Evolutionary conservation across 805 yeast species (phyloP).

Genomic region (Sungouiozyma ichnusensis): DNA sequence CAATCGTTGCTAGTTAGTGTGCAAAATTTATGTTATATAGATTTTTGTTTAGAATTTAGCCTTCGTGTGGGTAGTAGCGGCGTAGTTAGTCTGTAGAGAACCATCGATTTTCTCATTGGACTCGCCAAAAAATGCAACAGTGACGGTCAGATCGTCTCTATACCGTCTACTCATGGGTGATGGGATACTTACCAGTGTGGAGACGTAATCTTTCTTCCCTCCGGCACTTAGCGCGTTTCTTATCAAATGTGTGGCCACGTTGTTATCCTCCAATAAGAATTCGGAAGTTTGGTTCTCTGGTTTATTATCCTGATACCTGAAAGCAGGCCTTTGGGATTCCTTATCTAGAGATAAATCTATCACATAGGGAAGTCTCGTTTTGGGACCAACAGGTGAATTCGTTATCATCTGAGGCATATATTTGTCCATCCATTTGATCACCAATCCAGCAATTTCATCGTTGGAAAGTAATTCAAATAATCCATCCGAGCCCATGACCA

Average conservation of each 20-base stretch:
- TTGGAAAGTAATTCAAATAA: slow-evolving; percentile 83
- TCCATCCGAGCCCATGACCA: slow-evolving; percentile 92
- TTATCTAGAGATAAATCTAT: slow-evolving; percentile 49
- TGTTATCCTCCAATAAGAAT: slow-evolving; percentile 66
- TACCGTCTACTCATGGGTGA: slow-evolving; percentile 83
- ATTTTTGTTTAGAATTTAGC: slow-evolving; percentile 14
- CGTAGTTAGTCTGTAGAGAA: slow-evolving; percentile 13
- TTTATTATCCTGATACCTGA: slow-evolving; percentile 39
- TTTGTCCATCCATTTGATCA: slow-evolving; percentile 80
- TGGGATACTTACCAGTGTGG: slow-evolving; percentile 83
- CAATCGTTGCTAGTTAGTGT: too few species aligned
- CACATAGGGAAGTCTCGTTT: slow-evolving; percentile 48
- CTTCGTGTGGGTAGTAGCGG: slow-evolving; percentile 20
- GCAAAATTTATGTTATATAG: too few species aligned
- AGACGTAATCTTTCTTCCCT: slow-evolving; percentile 78
- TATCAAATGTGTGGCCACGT: slow-evolving; percentile 85
- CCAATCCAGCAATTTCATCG: slow-evolving; percentile 86
- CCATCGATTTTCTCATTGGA: slow-evolving; percentile 9
- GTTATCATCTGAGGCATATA: slow-evolving; percentile 7
- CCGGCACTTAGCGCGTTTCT: slow-evolving; percentile 88
- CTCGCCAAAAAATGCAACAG: slow-evolving; percentile 86
- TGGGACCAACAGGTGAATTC: not conserved
- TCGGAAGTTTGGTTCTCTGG: slow-evolving; percentile 23
- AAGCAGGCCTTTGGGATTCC: slow-evolving; percentile 58
- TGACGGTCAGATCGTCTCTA: slow-evolving; percentile 92